Evolutionary conservation across 2,329 filamentous ascomycete species (phyloP), one percentile per base, ranked within the genome.

Genomic region (Sphaerulina musiva): DNA sequence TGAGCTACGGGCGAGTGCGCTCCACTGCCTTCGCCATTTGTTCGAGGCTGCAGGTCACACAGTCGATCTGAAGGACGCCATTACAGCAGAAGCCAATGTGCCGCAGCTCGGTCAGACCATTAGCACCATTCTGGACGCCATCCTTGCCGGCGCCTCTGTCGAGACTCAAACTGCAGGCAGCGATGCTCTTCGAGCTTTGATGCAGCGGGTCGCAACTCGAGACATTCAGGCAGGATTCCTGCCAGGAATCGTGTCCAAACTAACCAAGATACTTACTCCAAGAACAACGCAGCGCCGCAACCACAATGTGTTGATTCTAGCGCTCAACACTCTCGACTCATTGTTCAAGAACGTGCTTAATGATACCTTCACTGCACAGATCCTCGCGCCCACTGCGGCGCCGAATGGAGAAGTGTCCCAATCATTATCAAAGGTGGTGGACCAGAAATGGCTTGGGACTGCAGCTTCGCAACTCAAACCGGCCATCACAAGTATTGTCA

Each of bases 141-240:
- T 89, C n/a, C 76, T 76, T 0, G 80, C 85, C 46, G 83, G 83
- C 2, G 73, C 74, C 9, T 86, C 85, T 0, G 73, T 81, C 38
- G 76, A 80, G n/a, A 80, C 92, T 17, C 90, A 92, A 65, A 68
- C 85, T 4, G 80, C 86, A 59, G 87, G 89, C 5, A 74, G 89
- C 3, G 70, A 75, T 10, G 82, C 86, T 6, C 68, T 96, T 2
- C 73, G 80, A 48, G 74, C 80, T 0, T 73, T 93, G 6, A 81
- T 83, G 59, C 65, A 69, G 6, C 80, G 82, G 20, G 77, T 95
- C 42, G 82, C 79, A 49, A 86, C 93, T 63, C 80, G 80, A 45
- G 80, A 86, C n/a, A 82, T 87, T 2, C 75, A 95, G 53, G 88
- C 89, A 8, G 91, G 82, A 57, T 93, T 98, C 65, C 77, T 97